Evolutionary conservation across 2,329 filamentous ascomycete genomes (phyloP).

Genomic region (Phyllachora maydis): DNA sequence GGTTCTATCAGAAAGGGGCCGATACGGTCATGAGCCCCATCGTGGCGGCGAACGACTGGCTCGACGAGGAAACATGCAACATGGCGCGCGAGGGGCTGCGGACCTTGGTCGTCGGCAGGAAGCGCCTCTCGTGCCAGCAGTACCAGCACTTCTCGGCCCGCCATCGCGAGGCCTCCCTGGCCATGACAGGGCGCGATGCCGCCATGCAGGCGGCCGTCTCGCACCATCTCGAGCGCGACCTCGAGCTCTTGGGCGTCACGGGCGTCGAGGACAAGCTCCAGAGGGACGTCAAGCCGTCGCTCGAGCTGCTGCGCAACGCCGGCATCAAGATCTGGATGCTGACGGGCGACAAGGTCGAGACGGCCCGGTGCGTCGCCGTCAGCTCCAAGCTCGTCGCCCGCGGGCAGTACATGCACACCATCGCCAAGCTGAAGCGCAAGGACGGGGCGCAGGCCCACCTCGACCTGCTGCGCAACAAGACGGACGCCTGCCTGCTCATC

Average conservation of each 20-base stretch:
- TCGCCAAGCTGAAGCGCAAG: constrained; percentile 67
- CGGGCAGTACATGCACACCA: constrained; percentile 90
- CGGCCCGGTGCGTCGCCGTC: constrained; percentile 85
- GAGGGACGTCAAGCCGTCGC: constrained; percentile 80
- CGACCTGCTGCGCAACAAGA: constrained; percentile 73
- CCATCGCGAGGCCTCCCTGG: constrained; percentile 63
- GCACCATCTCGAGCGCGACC: constrained; percentile 64
- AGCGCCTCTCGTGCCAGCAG: constrained; percentile 55
- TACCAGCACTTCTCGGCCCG: constrained; percentile 61
- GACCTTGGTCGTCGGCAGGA: constrained; percentile 87
- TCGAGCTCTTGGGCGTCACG: constrained; percentile 91
- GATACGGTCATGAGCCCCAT: constrained; percentile 97
- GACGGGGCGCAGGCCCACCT: constrained; percentile 74
- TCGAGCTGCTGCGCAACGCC: constrained; percentile 87
- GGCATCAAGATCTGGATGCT: constrained; percentile 99
- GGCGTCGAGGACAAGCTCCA: constrained; percentile 96
- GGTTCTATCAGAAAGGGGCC: constrained; percentile 97
- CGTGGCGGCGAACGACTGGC: constrained; percentile 90
- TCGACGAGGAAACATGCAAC: constrained; percentile 97
- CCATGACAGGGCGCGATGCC: constrained; percentile 59
- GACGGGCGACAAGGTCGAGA: constrained; percentile 96
- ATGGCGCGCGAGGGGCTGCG: constrained; percentile 94
- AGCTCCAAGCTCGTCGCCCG: constrained; percentile 84
- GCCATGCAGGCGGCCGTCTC: constrained; percentile 65
- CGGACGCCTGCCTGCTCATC: constrained; percentile 73